phyloP scores from a whole-genome alignment of 2,329 filamentous ascomycete genomes.

The Colletotrichum camelliae region DNA sequence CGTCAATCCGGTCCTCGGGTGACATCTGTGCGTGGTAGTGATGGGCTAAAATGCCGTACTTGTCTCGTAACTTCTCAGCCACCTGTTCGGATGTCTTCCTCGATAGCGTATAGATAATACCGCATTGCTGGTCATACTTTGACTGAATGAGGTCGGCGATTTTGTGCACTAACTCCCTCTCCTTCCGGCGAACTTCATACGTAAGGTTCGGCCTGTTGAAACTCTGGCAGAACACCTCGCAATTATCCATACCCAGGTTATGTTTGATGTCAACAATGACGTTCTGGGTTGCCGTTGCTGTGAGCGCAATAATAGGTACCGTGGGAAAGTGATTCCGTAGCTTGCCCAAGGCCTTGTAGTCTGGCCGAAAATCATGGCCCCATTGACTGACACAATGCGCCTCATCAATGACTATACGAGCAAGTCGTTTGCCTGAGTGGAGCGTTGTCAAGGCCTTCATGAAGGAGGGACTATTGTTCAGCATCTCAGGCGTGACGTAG shows the following conservation, averaged over 20 bases:
- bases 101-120: slow-evolving; percentile 93
- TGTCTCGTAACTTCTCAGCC: slow-evolving; percentile 67
- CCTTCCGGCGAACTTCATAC: slow-evolving; percentile 82
- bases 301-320: slow-evolving; percentile 92
- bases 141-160: slow-evolving; percentile 73
- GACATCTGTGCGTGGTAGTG: slow-evolving; percentile 88
- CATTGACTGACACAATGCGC: slow-evolving; percentile 99
- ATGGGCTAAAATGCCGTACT: slow-evolving; percentile 72
- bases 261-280: slow-evolving; percentile 92
- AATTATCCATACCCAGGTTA: slow-evolving; percentile 83
- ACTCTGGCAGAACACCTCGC: slow-evolving; percentile 84
- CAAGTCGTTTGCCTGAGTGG: slow-evolving; percentile 74
- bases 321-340: slow-evolving; percentile 74
- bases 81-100: slow-evolving; percentile 82
- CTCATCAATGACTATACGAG: slow-evolving; percentile 94
- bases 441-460: slow-evolving; percentile 69
- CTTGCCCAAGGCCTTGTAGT: slow-evolving; percentile 87
- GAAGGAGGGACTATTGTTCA: slow-evolving; percentile 79
- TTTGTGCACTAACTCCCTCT: slow-evolving; percentile 36
- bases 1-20: slow-evolving; percentile 67
- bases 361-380: slow-evolving; percentile 97
- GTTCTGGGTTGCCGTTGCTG: slow-evolving; percentile 91
- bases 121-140: slow-evolving; percentile 74
- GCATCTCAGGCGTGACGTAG: slow-evolving; percentile 97
- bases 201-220: slow-evolving; percentile 96